phyloP scores from a whole-genome alignment of 129 eudicot genomes.

The Centrapalus pauciflorus region DNA sequence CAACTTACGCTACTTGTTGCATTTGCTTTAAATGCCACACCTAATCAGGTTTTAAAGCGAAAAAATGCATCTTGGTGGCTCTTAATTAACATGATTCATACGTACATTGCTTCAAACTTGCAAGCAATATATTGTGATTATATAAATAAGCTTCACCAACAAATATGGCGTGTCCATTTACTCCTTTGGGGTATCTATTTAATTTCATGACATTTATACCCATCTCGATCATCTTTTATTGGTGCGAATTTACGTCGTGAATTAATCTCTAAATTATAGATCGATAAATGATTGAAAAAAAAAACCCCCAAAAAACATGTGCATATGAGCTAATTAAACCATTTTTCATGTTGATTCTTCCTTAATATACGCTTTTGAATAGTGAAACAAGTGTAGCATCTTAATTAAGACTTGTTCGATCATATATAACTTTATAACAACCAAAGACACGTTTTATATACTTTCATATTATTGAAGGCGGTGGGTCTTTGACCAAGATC shows the following conservation, averaged over 20 bases:
- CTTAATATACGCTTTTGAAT: not conserved
- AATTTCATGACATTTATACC: conserved; percentile 9
- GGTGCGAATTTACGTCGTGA: not conserved
- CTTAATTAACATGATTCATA: conserved; percentile 11
- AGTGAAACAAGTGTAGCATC: not conserved
- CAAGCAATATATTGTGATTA: not conserved
- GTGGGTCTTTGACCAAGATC: not conserved
- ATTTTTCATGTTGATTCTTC: not conserved
- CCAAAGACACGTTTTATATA: not conserved
- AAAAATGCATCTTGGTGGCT: conserved; percentile 20
- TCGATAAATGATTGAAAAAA: too few species aligned
- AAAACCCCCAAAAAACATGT: not conserved
- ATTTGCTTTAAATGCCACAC: conserved; percentile 14
- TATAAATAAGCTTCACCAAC: conserved; percentile 24
- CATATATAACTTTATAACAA: not conserved
- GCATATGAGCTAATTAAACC: not conserved
- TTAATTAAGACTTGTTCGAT: too few species aligned
- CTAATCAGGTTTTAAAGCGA: conserved; percentile 16
- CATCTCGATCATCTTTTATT: not conserved
- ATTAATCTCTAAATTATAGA: too few species aligned
- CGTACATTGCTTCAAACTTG: conserved; percentile 13
- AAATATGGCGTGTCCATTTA: conserved; percentile 13
- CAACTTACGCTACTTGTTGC: conserved; percentile 6
- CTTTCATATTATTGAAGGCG: not conserved
- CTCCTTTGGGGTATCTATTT: not conserved